phyloP scores from a whole-genome alignment of 352 stramenopile genomes.

The Phytopythium vexans region DNA sequence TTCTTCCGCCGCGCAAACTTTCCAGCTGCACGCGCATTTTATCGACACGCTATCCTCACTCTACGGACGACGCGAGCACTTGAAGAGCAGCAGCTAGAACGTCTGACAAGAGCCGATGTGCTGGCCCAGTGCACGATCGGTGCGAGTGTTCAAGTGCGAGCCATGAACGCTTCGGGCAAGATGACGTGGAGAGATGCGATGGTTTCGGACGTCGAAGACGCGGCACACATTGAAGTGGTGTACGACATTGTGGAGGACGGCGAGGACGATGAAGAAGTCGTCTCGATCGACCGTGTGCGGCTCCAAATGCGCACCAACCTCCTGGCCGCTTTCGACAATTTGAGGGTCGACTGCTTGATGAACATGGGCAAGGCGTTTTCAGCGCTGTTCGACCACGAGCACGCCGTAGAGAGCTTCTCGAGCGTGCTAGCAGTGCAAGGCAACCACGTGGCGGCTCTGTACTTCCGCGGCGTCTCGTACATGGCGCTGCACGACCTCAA shows the following conservation, averaged over 20 bases:
- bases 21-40: slow-evolving; percentile 51
- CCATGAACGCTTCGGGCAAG: neutral
- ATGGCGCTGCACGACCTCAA: slow-evolving; percentile 65
- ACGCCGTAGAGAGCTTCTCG: slow-evolving; percentile 57
- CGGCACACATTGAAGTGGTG: slow-evolving; percentile 45
- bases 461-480: slow-evolving; percentile 62
- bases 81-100: slow-evolving; percentile 34
- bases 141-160: slow-evolving; percentile 47
- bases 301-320: slow-evolving; percentile 53
- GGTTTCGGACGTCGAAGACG: slow-evolving; percentile 55
- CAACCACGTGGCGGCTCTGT: slow-evolving; percentile 58
- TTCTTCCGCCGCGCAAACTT: slow-evolving; percentile 69
- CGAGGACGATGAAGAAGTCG: slow-evolving; percentile 61
- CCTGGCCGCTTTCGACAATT: slow-evolving; percentile 42
- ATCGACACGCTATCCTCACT: slow-evolving; percentile 52
- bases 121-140: slow-evolving; percentile 43
- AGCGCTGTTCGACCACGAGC: slow-evolving; percentile 50
- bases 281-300: slow-evolving; percentile 40
- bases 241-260: slow-evolving; percentile 44
- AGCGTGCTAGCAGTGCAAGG: slow-evolving; percentile 40
- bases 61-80: slow-evolving; percentile 40
- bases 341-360: slow-evolving; percentile 72
- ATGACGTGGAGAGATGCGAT: slow-evolving; percentile 46
- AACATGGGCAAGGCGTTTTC: slow-evolving; percentile 78
- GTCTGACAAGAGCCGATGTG: slow-evolving; percentile 25